Conservation (phyloP, 2,329 filamentous ascomycete genomes). For the Coniochaeta sp. region DNA sequence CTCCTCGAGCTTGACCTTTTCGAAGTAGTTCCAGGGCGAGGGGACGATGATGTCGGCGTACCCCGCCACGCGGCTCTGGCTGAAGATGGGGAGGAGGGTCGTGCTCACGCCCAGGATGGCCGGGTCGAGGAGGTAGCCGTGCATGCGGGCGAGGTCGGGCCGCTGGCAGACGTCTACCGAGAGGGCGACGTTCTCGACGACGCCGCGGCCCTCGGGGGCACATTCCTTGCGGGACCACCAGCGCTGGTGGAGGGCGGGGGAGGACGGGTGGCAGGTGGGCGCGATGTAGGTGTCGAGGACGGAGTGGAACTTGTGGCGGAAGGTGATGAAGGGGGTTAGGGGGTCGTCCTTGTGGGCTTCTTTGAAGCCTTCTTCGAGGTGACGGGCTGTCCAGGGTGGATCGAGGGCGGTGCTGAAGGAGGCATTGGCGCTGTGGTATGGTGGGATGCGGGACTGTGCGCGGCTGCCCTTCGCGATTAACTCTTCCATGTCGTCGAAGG, state of each 20-base stretch:
- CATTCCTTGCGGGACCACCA: conserved; percentile 31
- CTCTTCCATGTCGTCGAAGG: conserved; percentile 34
- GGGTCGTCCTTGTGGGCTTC: no score
- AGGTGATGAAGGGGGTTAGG: no score
- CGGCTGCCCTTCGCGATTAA: no score
- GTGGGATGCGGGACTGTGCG: no score
- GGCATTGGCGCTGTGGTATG: no score
- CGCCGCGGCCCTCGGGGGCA: conserved; percentile 25
- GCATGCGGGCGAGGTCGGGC: conserved; percentile 38
- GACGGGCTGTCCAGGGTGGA: conserved; percentile 24
- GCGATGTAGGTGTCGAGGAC: conserved; percentile 29
- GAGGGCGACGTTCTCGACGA: conserved; percentile 33
- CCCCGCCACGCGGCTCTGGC: conserved; percentile 45
- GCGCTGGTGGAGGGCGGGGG: conserved; percentile 29
- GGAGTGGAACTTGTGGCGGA: conserved; percentile 12
- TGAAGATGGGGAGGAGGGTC: conserved; percentile 46
- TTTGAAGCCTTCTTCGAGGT: no score
- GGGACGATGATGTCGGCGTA: conserved; percentile 46
- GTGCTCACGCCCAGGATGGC: conserved; percentile 33
- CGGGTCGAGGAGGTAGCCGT: conserved; percentile 44
- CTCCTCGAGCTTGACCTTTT: conserved; percentile 30
- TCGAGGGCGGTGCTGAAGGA: no score
- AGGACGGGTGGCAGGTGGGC: conserved; percentile 36
- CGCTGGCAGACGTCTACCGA: conserved; percentile 42
- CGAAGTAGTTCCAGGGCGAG: conserved; percentile 29